Percentiles rank a stretch among this genome's conserved stretches.
These are phyloP conservation scores for Pseudoturritis turrita DNA, from an alignment of 345 rosid species.

Conservation along the genomic window DNA sequence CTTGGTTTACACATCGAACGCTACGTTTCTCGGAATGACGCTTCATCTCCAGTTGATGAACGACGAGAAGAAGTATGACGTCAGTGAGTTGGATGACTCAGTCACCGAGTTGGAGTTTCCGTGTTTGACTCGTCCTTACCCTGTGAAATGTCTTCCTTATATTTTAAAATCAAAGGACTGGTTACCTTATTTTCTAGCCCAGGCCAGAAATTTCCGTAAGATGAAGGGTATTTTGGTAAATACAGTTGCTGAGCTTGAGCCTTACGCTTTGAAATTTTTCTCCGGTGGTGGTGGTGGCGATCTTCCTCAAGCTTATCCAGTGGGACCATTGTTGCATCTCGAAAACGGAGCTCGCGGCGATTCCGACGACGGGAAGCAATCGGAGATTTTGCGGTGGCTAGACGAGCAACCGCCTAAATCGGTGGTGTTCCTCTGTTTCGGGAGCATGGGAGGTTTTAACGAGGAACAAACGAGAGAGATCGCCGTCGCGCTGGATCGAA, in stretches of 20 bases:
- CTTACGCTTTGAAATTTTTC: constrained; percentile 27
- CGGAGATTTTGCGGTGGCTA: constrained; percentile 47
- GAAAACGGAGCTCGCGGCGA: not conserved
- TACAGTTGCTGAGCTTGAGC: constrained; percentile 48
- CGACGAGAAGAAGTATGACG: constrained; percentile 22
- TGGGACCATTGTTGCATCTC: constrained; percentile 52
- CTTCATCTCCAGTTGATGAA: constrained; percentile 26
- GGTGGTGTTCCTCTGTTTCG: constrained; percentile 63
- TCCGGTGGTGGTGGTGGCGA: not conserved
- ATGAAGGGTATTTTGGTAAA: constrained; percentile 50
- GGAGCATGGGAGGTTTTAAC: constrained; percentile 55
- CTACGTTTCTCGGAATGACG: constrained; percentile 31
- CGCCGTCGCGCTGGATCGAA: constrained; percentile 40
- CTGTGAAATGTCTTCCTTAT: constrained; percentile 34
- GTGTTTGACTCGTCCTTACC: constrained; percentile 30
- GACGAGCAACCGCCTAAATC: constrained; percentile 46
- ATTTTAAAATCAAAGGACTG: not conserved
- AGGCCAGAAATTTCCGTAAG: constrained; percentile 19
- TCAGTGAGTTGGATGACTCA: constrained; percentile 30
- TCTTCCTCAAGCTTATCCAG: constrained; percentile 30
- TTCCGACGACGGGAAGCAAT: not conserved
- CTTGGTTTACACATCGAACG: constrained; percentile 42
- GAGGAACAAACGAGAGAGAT: constrained; percentile 44
- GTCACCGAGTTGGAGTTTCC: constrained; percentile 39
- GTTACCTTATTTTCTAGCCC: not conserved